Evolutionary conservation across 148 eudicot genomes (phyloP).

Genomic region (Limonium bicolor): DNA sequence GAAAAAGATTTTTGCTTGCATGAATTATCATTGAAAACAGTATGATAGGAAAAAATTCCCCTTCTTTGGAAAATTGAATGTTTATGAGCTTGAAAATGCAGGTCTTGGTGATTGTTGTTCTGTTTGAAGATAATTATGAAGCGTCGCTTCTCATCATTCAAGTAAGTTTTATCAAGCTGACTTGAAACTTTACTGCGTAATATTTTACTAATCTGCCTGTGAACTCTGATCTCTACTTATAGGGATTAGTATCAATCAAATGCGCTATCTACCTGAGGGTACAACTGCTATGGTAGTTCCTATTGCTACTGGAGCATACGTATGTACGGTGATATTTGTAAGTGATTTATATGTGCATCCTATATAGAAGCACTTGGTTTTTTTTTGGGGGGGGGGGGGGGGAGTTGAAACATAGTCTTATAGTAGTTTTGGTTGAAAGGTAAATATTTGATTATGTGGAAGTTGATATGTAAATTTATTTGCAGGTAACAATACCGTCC

Average conservation of each 20-base stretch:
- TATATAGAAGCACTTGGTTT: background rate
- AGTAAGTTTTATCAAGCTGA: slow-evolving; percentile 35
- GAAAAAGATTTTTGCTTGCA: too few relatives aligned
- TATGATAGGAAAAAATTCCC: too few relatives aligned
- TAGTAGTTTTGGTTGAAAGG: too few relatives aligned
- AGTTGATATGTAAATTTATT: slow-evolving; percentile 7
- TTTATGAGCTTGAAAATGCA: slow-evolving; percentile 15
- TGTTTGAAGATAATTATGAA: slow-evolving; percentile 71
- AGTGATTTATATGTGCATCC: slow-evolving; percentile 20
- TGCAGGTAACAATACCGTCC: slow-evolving; percentile 76
- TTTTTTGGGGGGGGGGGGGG: too few relatives aligned
- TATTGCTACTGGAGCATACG: slow-evolving; percentile 67
- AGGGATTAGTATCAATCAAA: slow-evolving; percentile 83
- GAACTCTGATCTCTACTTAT: too few relatives aligned
- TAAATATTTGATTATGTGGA: background rate
- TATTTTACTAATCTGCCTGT: background rate
- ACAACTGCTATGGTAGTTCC: slow-evolving; percentile 58
- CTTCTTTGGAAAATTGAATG: too few relatives aligned
- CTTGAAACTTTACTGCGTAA: background rate
- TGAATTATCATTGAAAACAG: too few relatives aligned
- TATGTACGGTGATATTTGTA: slow-evolving; percentile 79
- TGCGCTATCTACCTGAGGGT: slow-evolving; percentile 72
- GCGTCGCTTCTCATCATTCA: slow-evolving; percentile 93
- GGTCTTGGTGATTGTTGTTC: slow-evolving; percentile 96
- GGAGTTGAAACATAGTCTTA: too few relatives aligned